Base-by-base conservation (phyloP, 768 basidiomycete species). In the Filobasidium wieringae region DNA sequence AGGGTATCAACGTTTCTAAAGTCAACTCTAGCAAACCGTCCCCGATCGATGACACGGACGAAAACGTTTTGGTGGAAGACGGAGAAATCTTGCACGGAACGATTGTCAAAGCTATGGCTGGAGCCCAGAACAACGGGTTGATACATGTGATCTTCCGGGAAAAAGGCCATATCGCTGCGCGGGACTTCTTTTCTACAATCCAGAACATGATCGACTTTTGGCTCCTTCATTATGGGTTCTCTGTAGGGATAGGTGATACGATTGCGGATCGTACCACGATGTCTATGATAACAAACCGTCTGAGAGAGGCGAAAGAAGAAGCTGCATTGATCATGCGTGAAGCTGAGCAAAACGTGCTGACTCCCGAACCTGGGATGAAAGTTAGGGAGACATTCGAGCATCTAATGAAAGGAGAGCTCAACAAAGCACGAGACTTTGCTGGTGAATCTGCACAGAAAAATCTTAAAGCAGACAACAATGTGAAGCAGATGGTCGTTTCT, bases 401-500 rank as follows among this genome's bases (percentile, higher is more conserved):
- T 69, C 78, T 81, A 66, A 90, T 96, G 51, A 88, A 95, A 68
- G 83, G 83, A 27, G 83, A 89, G 71, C 81, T 99, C 66, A 96
- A 99, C 72, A 78, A 85, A 74, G 95, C 93, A 64, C 90, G 92
- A 79, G 95, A 97, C 70, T 81, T 82, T 47, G 90, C 90, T 29
- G 95, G 95, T 78, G 89, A 90, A 71, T 87, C 85, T 43, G 93
- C 92, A n/a, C 90, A 97, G 77, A 86, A 90, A 77, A 85, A 85
- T 70, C 78, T 97, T 80, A 97, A 97, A 80, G 88, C 89, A 73
- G 92, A 95, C 76, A 97, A 99, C 79, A 96, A 97, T 67, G 92
- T 97, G 78, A 99, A 97, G 80, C 95, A 97, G 81, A 99, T 99
- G 95, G 93, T 97, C 69, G 89, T 93, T 6, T 92, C 95, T 9